Evolutionary conservation across 108 stramenopile species (phyloP), one percentile per base, ranked within the genome.

Genomic region (Pseudonitzschia multistriata): DNA sequence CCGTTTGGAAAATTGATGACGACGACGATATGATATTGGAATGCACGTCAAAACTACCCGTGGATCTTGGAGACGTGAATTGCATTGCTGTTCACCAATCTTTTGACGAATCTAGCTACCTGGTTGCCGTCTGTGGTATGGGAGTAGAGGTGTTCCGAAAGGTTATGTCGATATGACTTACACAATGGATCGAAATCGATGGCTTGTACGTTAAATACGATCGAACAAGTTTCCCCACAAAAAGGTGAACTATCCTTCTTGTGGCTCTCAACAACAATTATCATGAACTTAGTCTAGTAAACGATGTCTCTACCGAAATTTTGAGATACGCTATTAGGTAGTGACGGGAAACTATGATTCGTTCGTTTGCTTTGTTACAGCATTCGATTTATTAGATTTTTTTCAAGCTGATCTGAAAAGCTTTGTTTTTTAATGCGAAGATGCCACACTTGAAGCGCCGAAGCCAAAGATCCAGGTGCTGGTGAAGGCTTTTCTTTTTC

Each of bases 61-160:
- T 81, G 22, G 81, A 74, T 33, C 62, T 84, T 19, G 78, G 78
- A 8, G 84, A 85, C 57, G 62, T 85, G 21, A 85, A 82, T 57
- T 76, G 68, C 34, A 63, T 82, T 24, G 74, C 67, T 24, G 68
- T 57, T 5, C 36, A 53, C 55, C 19, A 57, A 22, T 17, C 39
- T 22, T 27, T 3, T 29, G 49, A 49, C 31, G 45, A 52, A 0
- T 36, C 66, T 25, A 31, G 6, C 22, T 49, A 27, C 34, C 17
- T 55, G 35, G 37, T 69, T 69, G 68, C 68, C n/a, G 68, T 69
- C 3, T 54, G 68, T 42, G 68, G 68, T 52, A 55, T 69, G 53
- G 68, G 68, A 37, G 55, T 69, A 4, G 68, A 69, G 37, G 31
- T 56, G 13, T 53, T 69, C 19, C 31, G 34, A 35, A 13, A 59